phyloP scores from a whole-genome alignment of 768 basidiomycete genomes.

The Leccinum fibrillosum region DNA sequence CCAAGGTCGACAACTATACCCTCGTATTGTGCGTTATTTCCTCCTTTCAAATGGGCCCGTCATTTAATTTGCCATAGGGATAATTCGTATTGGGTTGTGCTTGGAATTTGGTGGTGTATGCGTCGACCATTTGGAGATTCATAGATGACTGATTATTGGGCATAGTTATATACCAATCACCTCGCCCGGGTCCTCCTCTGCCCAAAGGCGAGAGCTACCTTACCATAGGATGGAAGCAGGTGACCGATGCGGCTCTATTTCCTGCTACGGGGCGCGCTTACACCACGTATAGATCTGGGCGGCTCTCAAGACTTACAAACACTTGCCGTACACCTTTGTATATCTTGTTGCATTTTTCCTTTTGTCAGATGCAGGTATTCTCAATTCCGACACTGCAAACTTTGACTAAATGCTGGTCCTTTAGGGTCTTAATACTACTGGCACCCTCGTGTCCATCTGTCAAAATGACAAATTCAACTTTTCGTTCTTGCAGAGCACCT shows the following conservation, averaged over 20 bases:
- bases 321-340: constrained; percentile 77
- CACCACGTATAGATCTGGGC: constrained; percentile 59
- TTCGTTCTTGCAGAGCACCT: constrained; percentile 79
- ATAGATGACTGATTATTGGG: background rate
- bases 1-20: constrained; percentile 71
- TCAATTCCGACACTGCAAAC: background rate
- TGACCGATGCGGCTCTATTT: constrained; percentile 14
- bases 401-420: background rate
- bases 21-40: constrained; percentile 57
- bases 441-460: constrained; percentile 69
- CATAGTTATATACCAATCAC: constrained; percentile 78
- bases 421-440: constrained; percentile 79
- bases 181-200: constrained; percentile 75
- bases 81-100: constrained; percentile 73
- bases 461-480: constrained; percentile 81
- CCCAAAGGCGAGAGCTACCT: constrained; percentile 76
- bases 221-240: constrained; percentile 86
- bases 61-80: constrained; percentile 38
- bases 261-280: background rate
- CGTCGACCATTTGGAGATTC: background rate
- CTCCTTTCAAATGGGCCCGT: background rate
- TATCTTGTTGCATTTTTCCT: constrained; percentile 77
- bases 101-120: constrained; percentile 89
- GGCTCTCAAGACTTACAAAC: constrained; percentile 70
- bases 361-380: constrained; percentile 63